A percentile compares a stretch with the other conserved stretches of the same genome.
Evolutionary conservation across 352 stramenopile species (phyloP).

Genomic region (Pythium biforme): DNA sequence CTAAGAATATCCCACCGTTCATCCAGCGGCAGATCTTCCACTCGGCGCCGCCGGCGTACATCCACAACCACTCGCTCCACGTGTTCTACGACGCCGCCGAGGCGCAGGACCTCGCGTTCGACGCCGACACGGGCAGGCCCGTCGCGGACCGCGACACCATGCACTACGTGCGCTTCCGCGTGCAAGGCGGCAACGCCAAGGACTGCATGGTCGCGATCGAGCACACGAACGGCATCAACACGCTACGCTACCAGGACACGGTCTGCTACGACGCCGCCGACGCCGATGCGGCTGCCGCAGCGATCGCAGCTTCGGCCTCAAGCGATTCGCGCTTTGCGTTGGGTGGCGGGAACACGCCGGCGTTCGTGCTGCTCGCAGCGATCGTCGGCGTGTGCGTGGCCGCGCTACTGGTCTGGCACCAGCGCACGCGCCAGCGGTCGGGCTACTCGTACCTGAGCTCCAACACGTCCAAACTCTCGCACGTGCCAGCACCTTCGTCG

Average conservation of each 20-base stretch:
- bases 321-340: slow-evolving; percentile 13
- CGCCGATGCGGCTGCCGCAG: slow-evolving; percentile 22
- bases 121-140: slow-evolving; percentile 18
- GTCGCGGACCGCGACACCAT: slow-evolving; percentile 30
- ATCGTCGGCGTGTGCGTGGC: slow-evolving; percentile 36
- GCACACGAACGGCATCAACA: slow-evolving; percentile 40
- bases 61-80: slow-evolving; percentile 40
- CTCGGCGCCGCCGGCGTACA: slow-evolving; percentile 32
- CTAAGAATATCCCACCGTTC: slow-evolving; percentile 30
- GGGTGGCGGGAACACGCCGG: slow-evolving; percentile 34
- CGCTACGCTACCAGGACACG: slow-evolving; percentile 53
- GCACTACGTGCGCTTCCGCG: slow-evolving; percentile 56
- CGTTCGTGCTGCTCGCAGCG: slow-evolving; percentile 40
- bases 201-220: slow-evolving; percentile 59
- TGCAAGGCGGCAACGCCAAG: slow-evolving; percentile 29
- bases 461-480: slow-evolving; percentile 39
- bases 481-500: slow-evolving; percentile 27
- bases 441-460: slow-evolving; percentile 65
- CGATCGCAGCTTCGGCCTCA: background rate
- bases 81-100: slow-evolving; percentile 55
- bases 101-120: slow-evolving; percentile 43
- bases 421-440: slow-evolving; percentile 48
- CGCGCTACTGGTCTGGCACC: slow-evolving; percentile 36
- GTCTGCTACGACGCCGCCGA: slow-evolving; percentile 44
- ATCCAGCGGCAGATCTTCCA: slow-evolving; percentile 49